phyloP scores from a whole-genome alignment of 148 eudicot species.

The Linanthus parryae region DNA sequence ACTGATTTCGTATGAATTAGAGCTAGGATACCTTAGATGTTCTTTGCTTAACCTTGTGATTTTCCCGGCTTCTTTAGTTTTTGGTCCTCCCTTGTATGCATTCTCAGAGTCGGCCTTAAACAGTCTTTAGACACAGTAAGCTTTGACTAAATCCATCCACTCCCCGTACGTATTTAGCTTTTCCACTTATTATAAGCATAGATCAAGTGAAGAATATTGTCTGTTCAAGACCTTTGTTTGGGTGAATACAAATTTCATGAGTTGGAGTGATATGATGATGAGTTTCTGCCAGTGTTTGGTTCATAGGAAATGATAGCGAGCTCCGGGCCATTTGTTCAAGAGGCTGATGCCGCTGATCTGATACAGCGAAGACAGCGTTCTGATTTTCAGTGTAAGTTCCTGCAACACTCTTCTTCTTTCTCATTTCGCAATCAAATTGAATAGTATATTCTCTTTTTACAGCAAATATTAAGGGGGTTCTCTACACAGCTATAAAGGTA shows the following conservation, averaged over 20 bases:
- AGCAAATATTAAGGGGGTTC: slow-evolving; percentile 69
- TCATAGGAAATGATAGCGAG: slow-evolving; percentile 59
- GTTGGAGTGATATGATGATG: slow-evolving; percentile 30
- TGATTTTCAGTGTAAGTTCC: slow-evolving; percentile 67
- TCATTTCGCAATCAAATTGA: slow-evolving; percentile 11
- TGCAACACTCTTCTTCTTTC: neutral
- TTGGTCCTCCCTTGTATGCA: too few species aligned
- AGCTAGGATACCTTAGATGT: too few species aligned
- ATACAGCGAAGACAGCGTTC: slow-evolving; percentile 89
- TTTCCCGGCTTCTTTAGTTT: too few species aligned
- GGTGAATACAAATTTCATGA: neutral
- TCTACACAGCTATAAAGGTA: slow-evolving; percentile 70
- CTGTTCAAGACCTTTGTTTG: too few species aligned
- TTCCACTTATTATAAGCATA: too few species aligned
- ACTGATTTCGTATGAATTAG: too few species aligned
- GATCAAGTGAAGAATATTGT: too few species aligned
- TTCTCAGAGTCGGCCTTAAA: too few species aligned
- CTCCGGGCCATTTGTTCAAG: slow-evolving; percentile 44
- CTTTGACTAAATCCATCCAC: too few species aligned
- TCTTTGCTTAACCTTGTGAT: too few species aligned
- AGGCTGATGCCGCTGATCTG: slow-evolving; percentile 88
- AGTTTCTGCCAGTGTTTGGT: slow-evolving; percentile 42
- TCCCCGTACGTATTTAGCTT: too few species aligned
- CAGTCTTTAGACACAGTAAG: too few species aligned
- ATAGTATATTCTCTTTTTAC: slow-evolving; percentile 18